A percentile compares a stretch with the other conserved stretches of the same genome.
Conservation (phyloP, 345 rosid species). For the Capsella bursapastoris region DNA sequence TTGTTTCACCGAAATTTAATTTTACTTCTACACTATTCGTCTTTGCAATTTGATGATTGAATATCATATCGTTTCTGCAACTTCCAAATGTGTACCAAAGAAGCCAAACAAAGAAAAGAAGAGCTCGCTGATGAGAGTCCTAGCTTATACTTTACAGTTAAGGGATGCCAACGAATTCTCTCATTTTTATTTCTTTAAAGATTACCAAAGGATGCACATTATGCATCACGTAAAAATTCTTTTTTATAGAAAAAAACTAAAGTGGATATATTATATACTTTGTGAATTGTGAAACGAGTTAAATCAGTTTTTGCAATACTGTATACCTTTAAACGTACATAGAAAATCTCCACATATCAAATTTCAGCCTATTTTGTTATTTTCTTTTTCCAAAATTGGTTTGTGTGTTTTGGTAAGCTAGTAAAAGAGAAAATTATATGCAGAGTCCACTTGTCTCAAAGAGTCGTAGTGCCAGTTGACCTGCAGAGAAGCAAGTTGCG, state of each 20-base stretch:
- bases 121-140: neutral
- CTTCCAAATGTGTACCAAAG: neutral
- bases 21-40: no score
- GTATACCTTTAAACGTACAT: neutral
- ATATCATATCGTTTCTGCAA: neutral
- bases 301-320: neutral
- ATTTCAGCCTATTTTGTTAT: neutral
- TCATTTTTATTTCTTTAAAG: no score
- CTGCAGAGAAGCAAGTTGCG: neutral
- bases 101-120: no score
- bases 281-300: no score
- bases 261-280: no score
- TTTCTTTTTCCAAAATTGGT: no score
- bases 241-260: no score
- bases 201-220: neutral
- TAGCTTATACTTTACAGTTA: no score
- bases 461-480: constrained; percentile 9
- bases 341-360: neutral
- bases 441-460: neutral
- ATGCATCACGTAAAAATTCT: neutral
- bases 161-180: neutral
- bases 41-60: neutral
- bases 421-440: neutral
- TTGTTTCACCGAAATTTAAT: neutral
- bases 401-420: neutral